These are phyloP conservation scores for Taphrina betulina DNA, from an alignment of 1,139 yeast genomes.

Conservation along the genomic window DNA sequence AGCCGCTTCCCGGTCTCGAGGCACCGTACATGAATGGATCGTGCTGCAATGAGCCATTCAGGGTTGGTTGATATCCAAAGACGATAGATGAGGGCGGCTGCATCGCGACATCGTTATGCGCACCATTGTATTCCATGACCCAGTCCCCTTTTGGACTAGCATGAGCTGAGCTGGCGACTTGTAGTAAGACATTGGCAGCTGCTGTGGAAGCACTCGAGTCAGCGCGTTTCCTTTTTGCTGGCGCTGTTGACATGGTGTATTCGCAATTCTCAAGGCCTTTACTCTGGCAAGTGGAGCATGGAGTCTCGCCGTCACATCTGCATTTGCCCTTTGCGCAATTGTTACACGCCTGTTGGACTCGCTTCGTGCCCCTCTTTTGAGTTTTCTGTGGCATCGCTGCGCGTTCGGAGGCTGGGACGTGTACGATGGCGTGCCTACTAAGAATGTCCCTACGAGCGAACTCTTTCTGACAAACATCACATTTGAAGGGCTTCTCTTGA, in stretches of 20 bases:
- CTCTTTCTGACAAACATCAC: slow-evolving; percentile 28
- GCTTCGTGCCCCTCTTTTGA: slow-evolving; percentile 27
- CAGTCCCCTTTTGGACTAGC: slow-evolving; percentile 29
- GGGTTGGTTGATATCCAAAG: slow-evolving; percentile 19
- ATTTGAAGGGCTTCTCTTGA: slow-evolving; percentile 30
- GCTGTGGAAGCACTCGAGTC: slow-evolving; percentile 31
- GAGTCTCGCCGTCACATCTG: slow-evolving; percentile 27
- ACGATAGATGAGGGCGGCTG: slow-evolving; percentile 27
- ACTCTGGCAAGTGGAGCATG: slow-evolving; percentile 29
- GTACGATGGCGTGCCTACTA: slow-evolving; percentile 25
- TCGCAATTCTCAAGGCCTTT: slow-evolving; percentile 24
- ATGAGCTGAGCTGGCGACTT: slow-evolving; percentile 28
- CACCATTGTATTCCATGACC: slow-evolving; percentile 9
- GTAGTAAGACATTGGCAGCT: slow-evolving; percentile 24
- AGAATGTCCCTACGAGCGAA: slow-evolving; percentile 29
- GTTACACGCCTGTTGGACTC: slow-evolving; percentile 29
- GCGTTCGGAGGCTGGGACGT: slow-evolving; percentile 28
- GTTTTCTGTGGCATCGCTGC: slow-evolving; percentile 29
- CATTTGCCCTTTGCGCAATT: slow-evolving; percentile 31
- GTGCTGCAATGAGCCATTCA: slow-evolving; percentile 5
- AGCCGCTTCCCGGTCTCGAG: slow-evolving; percentile 20
- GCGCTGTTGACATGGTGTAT: slow-evolving; percentile 16
- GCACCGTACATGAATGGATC: slow-evolving; percentile 11
- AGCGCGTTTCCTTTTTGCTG: slow-evolving; percentile 26
- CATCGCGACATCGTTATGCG: slow-evolving; percentile 17